Evolutionary conservation across 1,284 basidiomycete genomes (phyloP).

Genomic region (Leccinum subrobustum): DNA sequence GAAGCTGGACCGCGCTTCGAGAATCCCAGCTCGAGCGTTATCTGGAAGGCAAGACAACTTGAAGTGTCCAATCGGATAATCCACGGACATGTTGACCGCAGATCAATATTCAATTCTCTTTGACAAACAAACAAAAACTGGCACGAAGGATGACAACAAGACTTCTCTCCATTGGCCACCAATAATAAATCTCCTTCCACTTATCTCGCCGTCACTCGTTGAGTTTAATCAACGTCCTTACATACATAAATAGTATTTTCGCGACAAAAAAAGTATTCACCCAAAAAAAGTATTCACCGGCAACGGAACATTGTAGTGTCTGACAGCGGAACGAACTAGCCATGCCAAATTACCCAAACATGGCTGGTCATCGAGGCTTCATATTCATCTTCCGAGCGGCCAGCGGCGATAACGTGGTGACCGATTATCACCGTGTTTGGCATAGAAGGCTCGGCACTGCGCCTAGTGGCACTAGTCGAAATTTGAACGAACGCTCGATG

Average conservation of each 20-base stretch:
- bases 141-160: neutral
- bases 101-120: neutral
- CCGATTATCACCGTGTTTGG: slow-evolving; percentile 31
- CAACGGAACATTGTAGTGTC: slow-evolving; percentile 34
- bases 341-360: slow-evolving; percentile 32
- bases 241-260: neutral
- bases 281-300: too few relatives aligned
- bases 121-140: neutral
- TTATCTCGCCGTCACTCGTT: neutral
- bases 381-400: slow-evolving; percentile 44
- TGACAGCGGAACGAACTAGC: slow-evolving; percentile 67
- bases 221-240: slow-evolving; percentile 7
- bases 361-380: slow-evolving; percentile 49
- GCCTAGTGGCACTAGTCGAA: neutral
- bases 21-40: neutral
- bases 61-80: neutral
- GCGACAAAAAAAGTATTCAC: neutral
- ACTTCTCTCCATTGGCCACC: neutral
- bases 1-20: neutral
- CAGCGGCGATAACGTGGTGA: slow-evolving; percentile 37
- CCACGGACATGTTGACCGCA: slow-evolving; percentile 1
- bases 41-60: neutral
- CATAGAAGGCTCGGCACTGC: slow-evolving; percentile 12
- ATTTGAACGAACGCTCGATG: slow-evolving; percentile 5
- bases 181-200: neutral